Percentiles rank a stretch among this genome's conserved stretches.
Evolutionary conservation across 345 rosid genomes (phyloP).

Genomic region (Erodium maritimum): DNA sequence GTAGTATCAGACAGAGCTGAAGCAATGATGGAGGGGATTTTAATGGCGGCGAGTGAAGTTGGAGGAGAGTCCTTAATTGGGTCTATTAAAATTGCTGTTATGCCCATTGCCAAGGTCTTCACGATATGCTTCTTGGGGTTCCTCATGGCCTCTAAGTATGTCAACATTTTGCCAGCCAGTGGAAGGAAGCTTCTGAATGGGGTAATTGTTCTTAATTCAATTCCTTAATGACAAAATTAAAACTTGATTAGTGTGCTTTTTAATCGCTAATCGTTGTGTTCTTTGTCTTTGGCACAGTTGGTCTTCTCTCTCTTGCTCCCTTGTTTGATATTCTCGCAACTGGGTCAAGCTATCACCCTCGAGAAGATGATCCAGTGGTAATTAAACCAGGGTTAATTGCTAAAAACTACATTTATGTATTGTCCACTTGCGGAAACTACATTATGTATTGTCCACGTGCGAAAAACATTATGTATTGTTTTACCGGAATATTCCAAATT

Average conservation of each 20-base stretch:
- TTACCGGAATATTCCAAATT: no score
- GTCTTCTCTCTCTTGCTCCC: conserved; percentile 97
- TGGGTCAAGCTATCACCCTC: conserved; percentile 84
- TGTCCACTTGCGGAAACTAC: no score
- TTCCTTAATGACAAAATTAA: background rate
- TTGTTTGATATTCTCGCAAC: conserved; percentile 90
- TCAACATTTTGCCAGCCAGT: conserved; percentile 81
- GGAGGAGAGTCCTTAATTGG: conserved; percentile 47
- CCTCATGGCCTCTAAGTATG: conserved; percentile 95
- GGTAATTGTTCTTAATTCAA: conserved; percentile 24
- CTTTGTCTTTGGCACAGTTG: conserved; percentile 40
- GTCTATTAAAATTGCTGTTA: conserved; percentile 72
- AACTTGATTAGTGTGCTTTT: no score
- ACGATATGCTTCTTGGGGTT: conserved; percentile 90
- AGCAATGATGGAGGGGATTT: conserved; percentile 23
- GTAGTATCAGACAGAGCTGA: background rate
- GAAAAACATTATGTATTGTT: no score
- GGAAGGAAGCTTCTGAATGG: conserved; percentile 91
- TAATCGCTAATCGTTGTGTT: no score
- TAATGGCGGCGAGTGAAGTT: conserved; percentile 19
- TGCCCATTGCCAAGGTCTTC: conserved; percentile 95
- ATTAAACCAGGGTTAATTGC: no score
- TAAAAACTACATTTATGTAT: no score
- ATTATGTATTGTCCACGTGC: no score
- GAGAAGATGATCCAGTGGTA: conserved; percentile 87